phyloP scores from a whole-genome alignment of 495 filamentous ascomycete species.

The Talaromyces adpressus region DNA sequence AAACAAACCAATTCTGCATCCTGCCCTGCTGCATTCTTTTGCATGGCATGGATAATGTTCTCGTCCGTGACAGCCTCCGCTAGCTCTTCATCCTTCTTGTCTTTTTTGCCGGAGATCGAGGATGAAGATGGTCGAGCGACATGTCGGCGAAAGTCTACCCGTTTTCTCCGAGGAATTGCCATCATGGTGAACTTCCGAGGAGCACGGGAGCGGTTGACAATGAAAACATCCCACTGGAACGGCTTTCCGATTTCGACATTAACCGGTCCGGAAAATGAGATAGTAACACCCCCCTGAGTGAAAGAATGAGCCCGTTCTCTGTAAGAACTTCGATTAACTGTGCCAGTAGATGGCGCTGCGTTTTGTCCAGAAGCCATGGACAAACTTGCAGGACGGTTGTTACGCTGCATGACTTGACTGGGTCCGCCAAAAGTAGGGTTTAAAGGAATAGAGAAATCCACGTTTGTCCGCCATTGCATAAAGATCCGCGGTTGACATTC shows the following conservation, averaged over 20 bases:
- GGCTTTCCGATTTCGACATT: constrained; percentile 61
- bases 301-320: constrained; percentile 42
- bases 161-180: constrained; percentile 71
- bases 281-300: constrained; percentile 61
- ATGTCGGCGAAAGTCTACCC: constrained; percentile 57
- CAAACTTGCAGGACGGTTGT: constrained; percentile 50
- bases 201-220: constrained; percentile 69
- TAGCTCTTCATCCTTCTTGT: constrained; percentile 42
- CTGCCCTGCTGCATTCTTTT: constrained; percentile 65
- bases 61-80: constrained; percentile 82
- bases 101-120: constrained; percentile 32
- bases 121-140: constrained; percentile 40
- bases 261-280: constrained; percentile 63
- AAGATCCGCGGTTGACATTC: constrained; percentile 64
- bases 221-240: constrained; percentile 82
- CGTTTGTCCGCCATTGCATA: constrained; percentile 74
- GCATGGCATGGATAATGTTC: constrained; percentile 74
- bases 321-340: constrained; percentile 45
- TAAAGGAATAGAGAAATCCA: constrained; percentile 73
- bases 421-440: constrained; percentile 57
- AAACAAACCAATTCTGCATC: constrained; percentile 69
- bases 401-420: constrained; percentile 46
- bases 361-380: constrained; percentile 19
- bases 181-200: constrained; percentile 73
- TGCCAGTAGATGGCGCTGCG: constrained; percentile 20